These are phyloP conservation scores for Globisporangium paroecandrum DNA, from an alignment of 352 stramenopile species.

Conservation along the genomic window DNA sequence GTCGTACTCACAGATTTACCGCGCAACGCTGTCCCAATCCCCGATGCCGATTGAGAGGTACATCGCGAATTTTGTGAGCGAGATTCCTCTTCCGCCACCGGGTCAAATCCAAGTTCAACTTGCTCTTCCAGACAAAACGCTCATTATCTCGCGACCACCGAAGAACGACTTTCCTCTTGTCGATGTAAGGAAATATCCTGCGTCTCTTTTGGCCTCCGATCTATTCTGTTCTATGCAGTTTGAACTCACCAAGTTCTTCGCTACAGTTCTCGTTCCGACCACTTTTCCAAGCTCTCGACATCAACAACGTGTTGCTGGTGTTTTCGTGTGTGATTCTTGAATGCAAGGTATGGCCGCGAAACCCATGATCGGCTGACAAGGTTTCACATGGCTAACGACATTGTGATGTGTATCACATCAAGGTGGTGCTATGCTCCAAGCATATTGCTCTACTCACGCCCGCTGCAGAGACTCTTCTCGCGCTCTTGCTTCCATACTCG, in stretches of 20 bases:
- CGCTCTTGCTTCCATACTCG: constrained; percentile 91
- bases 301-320: constrained; percentile 90
- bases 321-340: constrained; percentile 90
- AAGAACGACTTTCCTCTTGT: constrained; percentile 91
- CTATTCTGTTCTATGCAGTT: not conserved
- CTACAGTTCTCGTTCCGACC: constrained; percentile 89
- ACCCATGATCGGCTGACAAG: no score
- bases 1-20: constrained; percentile 52
- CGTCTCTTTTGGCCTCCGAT: not conserved
- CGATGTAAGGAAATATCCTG: constrained; percentile 51
- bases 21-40: constrained; percentile 76
- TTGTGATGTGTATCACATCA: not conserved
- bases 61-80: constrained; percentile 95
- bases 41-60: constrained; percentile 96
- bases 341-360: constrained; percentile 53
- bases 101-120: constrained; percentile 90
- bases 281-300: constrained; percentile 90
- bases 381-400: not conserved
- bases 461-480: constrained; percentile 88
- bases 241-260: not conserved
- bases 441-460: constrained; percentile 88
- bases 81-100: constrained; percentile 94
- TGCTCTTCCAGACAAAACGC: constrained; percentile 79
- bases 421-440: constrained; percentile 91
- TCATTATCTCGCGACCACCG: constrained; percentile 85